These are phyloP conservation scores for Rhizophagus clarus DNA, from an alignment of 192 early-diverging fungal genomes.

Conservation along the genomic window DNA sequence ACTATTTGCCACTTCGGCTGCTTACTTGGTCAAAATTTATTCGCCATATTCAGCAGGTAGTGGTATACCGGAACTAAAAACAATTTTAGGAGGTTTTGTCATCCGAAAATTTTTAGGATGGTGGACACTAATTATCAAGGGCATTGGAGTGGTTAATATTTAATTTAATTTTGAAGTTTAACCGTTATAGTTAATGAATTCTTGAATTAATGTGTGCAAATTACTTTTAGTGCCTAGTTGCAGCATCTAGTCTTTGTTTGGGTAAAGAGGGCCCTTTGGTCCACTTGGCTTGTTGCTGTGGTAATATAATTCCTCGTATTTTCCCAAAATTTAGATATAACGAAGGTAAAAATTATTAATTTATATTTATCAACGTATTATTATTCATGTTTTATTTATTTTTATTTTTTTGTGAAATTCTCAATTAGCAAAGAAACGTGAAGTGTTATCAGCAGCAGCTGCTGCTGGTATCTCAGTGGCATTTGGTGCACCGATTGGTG, in stretches of 20 bases:
- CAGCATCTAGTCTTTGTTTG: conserved; percentile 81
- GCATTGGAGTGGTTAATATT: conserved; percentile 74
- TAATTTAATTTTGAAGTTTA: background rate
- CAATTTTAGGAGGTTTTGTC: conserved; percentile 91
- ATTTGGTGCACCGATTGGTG: conserved; percentile 96
- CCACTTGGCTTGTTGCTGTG: conserved; percentile 88
- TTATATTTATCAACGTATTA: background rate
- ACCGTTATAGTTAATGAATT: background rate
- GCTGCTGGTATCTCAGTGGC: conserved; percentile 94
- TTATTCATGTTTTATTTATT: background rate
- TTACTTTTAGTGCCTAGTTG: conserved; percentile 64
- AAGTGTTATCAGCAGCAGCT: conserved; percentile 90
- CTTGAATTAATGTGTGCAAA: background rate
- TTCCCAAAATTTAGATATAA: conserved; percentile 93
- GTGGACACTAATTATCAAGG: conserved; percentile 89
- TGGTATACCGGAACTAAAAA: conserved; percentile 96
- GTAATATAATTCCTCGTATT: conserved; percentile 81
- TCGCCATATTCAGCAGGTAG: conserved; percentile 88
- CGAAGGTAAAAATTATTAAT: conserved; percentile 57
- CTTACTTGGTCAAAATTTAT: conserved; percentile 59
- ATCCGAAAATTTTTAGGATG: conserved; percentile 91
- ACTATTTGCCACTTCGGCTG: conserved; percentile 41
- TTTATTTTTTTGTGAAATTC: background rate
- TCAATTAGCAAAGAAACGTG: conserved; percentile 79
- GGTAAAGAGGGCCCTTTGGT: conserved; percentile 96